Evolutionary conservation across 176 grass and related monocot genomes (phyloP).

Genomic region (Carex parvula): DNA sequence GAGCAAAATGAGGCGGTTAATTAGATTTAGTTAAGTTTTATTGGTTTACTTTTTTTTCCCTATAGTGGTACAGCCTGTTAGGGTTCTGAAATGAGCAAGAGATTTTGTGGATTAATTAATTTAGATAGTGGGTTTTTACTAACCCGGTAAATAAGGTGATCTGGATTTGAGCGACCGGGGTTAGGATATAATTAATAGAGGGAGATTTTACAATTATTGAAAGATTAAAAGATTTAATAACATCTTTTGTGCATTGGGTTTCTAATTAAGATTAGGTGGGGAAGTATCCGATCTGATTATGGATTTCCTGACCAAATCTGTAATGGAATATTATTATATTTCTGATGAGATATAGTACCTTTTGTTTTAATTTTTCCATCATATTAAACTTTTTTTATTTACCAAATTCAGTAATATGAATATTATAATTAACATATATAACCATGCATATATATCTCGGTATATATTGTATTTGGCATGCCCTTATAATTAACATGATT

Average conservation of each 20-base stretch:
- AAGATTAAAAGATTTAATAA: conserved; percentile 3
- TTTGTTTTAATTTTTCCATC: not conserved
- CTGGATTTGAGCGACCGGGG: conserved; percentile 12
- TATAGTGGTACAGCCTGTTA: not conserved
- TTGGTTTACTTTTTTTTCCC: not conserved
- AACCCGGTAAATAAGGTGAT: conserved; percentile 16
- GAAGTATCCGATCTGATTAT: not conserved
- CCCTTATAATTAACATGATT: not conserved
- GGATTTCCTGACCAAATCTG: not conserved
- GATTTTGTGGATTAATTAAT: conserved; percentile 13
- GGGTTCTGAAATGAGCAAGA: not conserved
- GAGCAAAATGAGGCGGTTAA: not conserved
- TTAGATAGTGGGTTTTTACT: conserved; percentile 6
- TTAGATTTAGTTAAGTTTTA: not conserved
- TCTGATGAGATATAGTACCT: not conserved
- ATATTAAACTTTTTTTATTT: not conserved
- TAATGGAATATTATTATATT: not conserved
- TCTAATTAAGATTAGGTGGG: not conserved
- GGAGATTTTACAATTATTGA: not conserved
- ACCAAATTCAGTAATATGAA: not conserved
- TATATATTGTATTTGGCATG: not conserved
- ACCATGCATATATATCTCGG: not conserved
- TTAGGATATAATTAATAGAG: too few relatives aligned
- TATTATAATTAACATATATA: not conserved
- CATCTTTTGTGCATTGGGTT: conserved; percentile 1